Evolutionary conservation across 768 basidiomycete species (phyloP), one percentile per base, ranked within the genome.

Genomic region (Trametes cingulata): DNA sequence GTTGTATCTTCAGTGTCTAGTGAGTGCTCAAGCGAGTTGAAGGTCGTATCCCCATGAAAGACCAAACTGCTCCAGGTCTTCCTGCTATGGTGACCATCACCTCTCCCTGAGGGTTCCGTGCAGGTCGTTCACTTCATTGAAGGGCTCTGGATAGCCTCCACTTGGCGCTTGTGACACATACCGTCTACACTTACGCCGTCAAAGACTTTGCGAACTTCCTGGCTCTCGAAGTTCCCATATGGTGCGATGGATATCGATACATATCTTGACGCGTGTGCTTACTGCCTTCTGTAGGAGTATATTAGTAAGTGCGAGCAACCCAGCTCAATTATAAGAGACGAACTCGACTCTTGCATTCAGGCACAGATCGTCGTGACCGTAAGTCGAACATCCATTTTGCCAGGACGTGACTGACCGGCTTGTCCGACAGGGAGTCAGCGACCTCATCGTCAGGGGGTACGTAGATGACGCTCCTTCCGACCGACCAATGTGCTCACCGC

Each of bases 101-200:
- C 1, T 52, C 5, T 15, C 8, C 17, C 3, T 3, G 19, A 3
- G 35, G 3, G 3, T 22, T 3, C 1, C 10, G 2, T 14, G 6
- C 24, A 14, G 1, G 22, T 25, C 15, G 36, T 35, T 39, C 36
- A 53, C 39, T 2, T 37, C n/a, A 12, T 14, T 13, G 3, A 35
- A 65, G 66, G 60, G 40, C 61, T 29, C 42, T 67, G 24, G 66
- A 69, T 22, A 56, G 52, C 22, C 45, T 69, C 6, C 65, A 67
- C 43, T 41, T 66, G 6, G 66, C 64, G 4, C 42, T 64, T 35
- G 50, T 67, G 7, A 61, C 54, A 2, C 58, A 58, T 19, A 33
- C 66, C 2, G 43, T 67, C n/a, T 71, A 71, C 45, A 58, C 56
- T 36, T 69, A 68, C 50, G 61, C 66, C 6, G 66, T 71, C 6